phyloP scores from a whole-genome alignment of 768 basidiomycete genomes.

The Trametes coccinea region DNA sequence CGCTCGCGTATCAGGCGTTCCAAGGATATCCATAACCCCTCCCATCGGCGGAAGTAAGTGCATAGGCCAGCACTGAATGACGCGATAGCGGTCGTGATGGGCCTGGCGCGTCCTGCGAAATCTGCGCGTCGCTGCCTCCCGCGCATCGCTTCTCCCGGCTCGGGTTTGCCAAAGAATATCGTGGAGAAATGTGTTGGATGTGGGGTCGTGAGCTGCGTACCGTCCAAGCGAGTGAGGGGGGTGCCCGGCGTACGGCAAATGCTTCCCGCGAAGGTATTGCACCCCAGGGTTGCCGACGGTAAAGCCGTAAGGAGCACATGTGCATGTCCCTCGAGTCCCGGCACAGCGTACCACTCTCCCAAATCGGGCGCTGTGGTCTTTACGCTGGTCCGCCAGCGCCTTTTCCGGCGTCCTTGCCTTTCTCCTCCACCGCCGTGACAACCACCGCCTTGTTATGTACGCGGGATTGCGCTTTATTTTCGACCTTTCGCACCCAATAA shows the following conservation, averaged over 20 bases:
- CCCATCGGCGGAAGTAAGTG: slow-evolving; percentile 13
- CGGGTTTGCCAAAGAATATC: neutral
- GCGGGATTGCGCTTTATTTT: neutral
- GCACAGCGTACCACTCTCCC: neutral
- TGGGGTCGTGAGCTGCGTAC: neutral
- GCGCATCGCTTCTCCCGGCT: slow-evolving; percentile 10
- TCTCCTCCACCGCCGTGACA: neutral
- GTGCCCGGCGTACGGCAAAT: neutral
- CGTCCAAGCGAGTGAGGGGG: neutral
- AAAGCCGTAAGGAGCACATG: slow-evolving; percentile 4
- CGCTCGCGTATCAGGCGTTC: slow-evolving; percentile 16
- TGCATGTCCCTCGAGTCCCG: neutral
- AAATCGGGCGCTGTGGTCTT: neutral
- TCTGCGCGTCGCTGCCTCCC: neutral
- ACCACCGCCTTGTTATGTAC: neutral
- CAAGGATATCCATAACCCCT: neutral
- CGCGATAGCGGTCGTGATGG: slow-evolving; percentile 3
- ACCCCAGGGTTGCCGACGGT: slow-evolving; percentile 8
- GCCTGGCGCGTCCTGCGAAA: slow-evolving; percentile 3
- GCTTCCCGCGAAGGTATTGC: slow-evolving; percentile 17
- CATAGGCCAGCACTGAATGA: neutral
- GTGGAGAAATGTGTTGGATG: neutral
- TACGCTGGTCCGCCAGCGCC: neutral
- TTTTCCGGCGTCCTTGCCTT: slow-evolving; percentile 8
- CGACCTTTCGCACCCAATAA: neutral